These are phyloP conservation scores for Scheffersomyces lignicola DNA, from an alignment of 1,139 yeast species.

Conservation along the genomic window DNA sequence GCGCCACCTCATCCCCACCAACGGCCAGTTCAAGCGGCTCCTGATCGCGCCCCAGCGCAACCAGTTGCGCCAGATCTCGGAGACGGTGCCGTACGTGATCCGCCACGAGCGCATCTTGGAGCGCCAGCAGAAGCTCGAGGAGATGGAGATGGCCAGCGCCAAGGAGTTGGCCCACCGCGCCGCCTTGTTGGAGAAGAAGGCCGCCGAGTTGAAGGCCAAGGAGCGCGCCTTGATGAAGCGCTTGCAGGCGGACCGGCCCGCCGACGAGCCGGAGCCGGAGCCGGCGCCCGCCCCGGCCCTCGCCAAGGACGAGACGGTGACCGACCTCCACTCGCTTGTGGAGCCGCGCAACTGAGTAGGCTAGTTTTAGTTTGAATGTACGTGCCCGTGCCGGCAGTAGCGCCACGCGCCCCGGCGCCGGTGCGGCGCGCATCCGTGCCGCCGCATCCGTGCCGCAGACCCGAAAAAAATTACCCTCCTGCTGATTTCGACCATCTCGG, in stretches of 20 bases:
- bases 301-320: slow-evolving; percentile 51
- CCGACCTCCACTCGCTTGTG: slow-evolving; percentile 52
- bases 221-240: slow-evolving; percentile 53
- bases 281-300: slow-evolving; percentile 3
- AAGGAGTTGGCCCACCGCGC: slow-evolving; percentile 70
- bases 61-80: slow-evolving; percentile 74
- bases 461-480: too few species aligned
- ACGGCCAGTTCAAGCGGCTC: slow-evolving; percentile 52
- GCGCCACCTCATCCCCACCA: slow-evolving; percentile 22
- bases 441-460: too few species aligned
- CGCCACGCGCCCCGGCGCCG: too few species aligned
- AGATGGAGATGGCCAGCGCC: slow-evolving; percentile 75
- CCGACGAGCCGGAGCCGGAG: neutral
- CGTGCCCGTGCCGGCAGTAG: too few species aligned
- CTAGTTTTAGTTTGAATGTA: too few species aligned
- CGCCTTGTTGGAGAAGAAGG: slow-evolving; percentile 73
- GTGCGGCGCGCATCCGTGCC: too few species aligned
- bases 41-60: slow-evolving; percentile 63
- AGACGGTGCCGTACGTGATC: slow-evolving; percentile 77
- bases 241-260: slow-evolving; percentile 19
- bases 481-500: too few species aligned
- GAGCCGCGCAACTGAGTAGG: slow-evolving; percentile 6
- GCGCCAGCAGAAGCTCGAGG: slow-evolving; percentile 76
- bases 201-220: slow-evolving; percentile 68
- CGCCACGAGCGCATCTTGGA: slow-evolving; percentile 74